Evolutionary conservation across 192 early-diverging fungal species (phyloP).

Genomic region (Podila epicladia): DNA sequence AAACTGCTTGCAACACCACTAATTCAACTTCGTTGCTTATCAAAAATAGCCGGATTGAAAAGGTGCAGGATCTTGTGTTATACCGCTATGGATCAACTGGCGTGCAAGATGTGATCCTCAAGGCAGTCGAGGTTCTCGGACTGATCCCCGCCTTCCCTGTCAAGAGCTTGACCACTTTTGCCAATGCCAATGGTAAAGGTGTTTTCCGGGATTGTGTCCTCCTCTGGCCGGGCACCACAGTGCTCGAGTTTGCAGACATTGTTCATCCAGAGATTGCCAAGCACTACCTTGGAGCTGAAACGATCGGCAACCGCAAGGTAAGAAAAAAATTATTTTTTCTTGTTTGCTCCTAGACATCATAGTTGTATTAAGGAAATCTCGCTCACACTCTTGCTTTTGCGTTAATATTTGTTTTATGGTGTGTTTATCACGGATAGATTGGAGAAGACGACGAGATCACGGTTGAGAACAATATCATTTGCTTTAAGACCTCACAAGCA

Average conservation of each 20-base stretch:
- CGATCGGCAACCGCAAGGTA: slow-evolving; percentile 79
- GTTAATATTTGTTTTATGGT: no score
- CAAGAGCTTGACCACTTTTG: slow-evolving; percentile 76
- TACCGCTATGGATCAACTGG: slow-evolving; percentile 88
- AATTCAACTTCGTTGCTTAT: not conserved
- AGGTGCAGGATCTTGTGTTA: slow-evolving; percentile 79
- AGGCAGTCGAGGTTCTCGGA: slow-evolving; percentile 71
- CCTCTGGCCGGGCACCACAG: slow-evolving; percentile 75
- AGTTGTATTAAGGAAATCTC: not conserved
- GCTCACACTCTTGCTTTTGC: slow-evolving; percentile 8
- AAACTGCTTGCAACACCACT: not conserved
- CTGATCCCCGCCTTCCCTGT: slow-evolving; percentile 82
- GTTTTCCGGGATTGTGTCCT: slow-evolving; percentile 83
- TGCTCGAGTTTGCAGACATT: slow-evolving; percentile 78
- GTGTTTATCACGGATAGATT: slow-evolving; percentile 47
- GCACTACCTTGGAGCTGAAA: slow-evolving; percentile 79
- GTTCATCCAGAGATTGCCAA: slow-evolving; percentile 74
- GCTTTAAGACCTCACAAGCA: slow-evolving; percentile 68
- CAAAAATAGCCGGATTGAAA: slow-evolving; percentile 61
- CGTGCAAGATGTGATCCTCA: slow-evolving; percentile 74
- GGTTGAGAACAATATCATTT: slow-evolving; percentile 67
- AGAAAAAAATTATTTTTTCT: slow-evolving; percentile 16
- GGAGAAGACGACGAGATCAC: slow-evolving; percentile 72
- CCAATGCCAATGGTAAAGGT: slow-evolving; percentile 55
- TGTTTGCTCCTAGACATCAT: not conserved